These are phyloP conservation scores for Royoungia palumana DNA, from an alignment of 768 basidiomycete species.

Conservation along the genomic window DNA sequence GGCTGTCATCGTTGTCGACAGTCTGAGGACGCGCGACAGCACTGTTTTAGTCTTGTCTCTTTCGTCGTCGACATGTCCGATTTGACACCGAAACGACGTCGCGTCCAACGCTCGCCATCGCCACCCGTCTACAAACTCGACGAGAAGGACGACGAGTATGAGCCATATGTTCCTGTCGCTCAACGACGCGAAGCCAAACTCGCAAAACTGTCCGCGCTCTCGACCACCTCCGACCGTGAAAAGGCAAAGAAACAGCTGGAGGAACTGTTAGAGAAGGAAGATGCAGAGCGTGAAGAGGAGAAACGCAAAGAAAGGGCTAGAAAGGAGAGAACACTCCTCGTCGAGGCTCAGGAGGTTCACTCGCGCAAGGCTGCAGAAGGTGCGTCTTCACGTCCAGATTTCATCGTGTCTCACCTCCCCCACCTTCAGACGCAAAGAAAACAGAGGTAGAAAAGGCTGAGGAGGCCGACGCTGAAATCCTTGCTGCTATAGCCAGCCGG, in stretches of 20 bases:
- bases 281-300: conserved; percentile 80
- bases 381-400: conserved; percentile 23
- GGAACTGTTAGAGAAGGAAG: conserved; percentile 59
- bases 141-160: conserved; percentile 61
- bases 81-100: conserved; percentile 46
- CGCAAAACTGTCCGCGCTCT: conserved; percentile 66
- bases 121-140: conserved; percentile 58
- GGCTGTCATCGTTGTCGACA: conserved; percentile 16
- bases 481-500: conserved; percentile 87
- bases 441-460: conserved; percentile 80
- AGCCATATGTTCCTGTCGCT: conserved; percentile 84
- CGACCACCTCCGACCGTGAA: conserved; percentile 52
- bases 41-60: not conserved
- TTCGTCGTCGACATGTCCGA: conserved; percentile 23
- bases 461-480: conserved; percentile 86
- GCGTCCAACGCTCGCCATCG: conserved; percentile 54
- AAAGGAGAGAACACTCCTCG: conserved; percentile 80
- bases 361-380: conserved; percentile 78
- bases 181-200: conserved; percentile 81
- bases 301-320: conserved; percentile 66
- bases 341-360: conserved; percentile 96
- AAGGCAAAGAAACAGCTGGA: conserved; percentile 48
- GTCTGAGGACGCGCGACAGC: not conserved
- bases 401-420: conserved; percentile 14
- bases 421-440: conserved; percentile 72